These are phyloP conservation scores for Corymbia calophylla DNA, from an alignment of 441 rosid species.

Conservation along the genomic window DNA sequence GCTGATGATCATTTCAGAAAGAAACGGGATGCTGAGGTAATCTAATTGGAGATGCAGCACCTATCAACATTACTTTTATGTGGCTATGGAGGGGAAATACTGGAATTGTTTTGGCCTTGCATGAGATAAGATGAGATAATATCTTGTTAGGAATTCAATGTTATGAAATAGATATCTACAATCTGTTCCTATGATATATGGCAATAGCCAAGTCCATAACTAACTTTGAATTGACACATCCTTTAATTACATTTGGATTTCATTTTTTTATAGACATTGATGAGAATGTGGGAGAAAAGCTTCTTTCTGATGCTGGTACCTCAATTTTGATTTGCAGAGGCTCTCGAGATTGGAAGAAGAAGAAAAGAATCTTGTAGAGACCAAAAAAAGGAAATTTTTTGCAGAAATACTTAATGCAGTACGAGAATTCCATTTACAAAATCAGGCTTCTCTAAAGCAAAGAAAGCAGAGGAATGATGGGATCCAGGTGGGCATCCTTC, in stretches of 20 bases:
- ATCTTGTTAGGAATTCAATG: background rate
- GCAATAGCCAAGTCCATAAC: background rate
- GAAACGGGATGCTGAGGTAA: constrained; percentile 96
- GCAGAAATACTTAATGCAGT: constrained; percentile 85
- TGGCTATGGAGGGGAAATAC: background rate
- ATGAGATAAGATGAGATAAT: background rate
- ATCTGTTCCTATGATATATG: background rate
- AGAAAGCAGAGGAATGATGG: constrained; percentile 96
- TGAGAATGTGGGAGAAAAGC: background rate
- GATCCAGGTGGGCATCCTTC: constrained; percentile 52
- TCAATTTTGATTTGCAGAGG: constrained; percentile 47
- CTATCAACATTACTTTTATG: background rate
- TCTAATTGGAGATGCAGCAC: background rate
- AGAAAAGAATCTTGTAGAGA: constrained; percentile 73
- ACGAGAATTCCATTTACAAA: constrained; percentile 84
- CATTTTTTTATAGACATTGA: background rate
- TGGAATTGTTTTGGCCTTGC: background rate
- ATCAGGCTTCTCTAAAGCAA: constrained; percentile 79
- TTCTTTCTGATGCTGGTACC: background rate
- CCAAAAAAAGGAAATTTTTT: constrained; percentile 82
- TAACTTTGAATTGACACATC: background rate
- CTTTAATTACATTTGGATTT: background rate
- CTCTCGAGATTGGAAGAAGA: constrained; percentile 83
- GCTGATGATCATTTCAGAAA: constrained; percentile 87
- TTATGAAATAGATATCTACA: background rate